Percentiles rank a stretch among this genome's conserved stretches.
These are phyloP conservation scores for Camellia oleifera DNA, from an alignment of 179 eudicot genomes.

Conservation along the genomic window DNA sequence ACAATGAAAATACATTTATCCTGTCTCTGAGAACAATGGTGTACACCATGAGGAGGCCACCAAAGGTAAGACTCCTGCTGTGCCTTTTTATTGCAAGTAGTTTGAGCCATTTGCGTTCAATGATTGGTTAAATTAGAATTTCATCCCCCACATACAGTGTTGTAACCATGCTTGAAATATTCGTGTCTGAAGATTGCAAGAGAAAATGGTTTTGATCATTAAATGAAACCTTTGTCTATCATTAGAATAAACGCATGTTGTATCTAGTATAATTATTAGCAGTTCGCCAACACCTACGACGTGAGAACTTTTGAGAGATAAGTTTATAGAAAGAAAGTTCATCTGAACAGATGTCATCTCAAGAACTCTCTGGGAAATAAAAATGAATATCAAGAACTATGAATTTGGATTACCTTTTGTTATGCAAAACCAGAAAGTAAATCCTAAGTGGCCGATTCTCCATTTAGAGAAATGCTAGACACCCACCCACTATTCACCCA, in stretches of 20 bases:
- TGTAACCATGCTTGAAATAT: neutral
- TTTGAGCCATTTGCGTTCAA: neutral
- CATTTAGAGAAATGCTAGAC: too few relatives aligned
- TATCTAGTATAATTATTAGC: neutral
- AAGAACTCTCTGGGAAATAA: too few relatives aligned
- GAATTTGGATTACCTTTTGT: too few relatives aligned
- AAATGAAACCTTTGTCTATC: neutral
- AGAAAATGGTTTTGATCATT: neutral
- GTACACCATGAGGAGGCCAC: constrained; percentile 59
- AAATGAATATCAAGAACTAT: too few relatives aligned
- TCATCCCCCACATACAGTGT: neutral
- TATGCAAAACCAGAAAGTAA: neutral
- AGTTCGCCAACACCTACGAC: neutral
- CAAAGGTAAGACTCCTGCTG: constrained; percentile 48
- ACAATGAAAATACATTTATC: constrained; percentile 54
- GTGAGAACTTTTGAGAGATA: neutral
- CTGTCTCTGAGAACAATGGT: constrained; percentile 72
- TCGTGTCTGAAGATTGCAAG: neutral
- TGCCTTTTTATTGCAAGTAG: neutral
- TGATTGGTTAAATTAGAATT: neutral
- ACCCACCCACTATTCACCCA: too few relatives aligned
- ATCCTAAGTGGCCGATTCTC: too few relatives aligned
- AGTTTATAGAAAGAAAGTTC: neutral
- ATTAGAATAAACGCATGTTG: neutral
- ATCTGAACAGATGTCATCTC: neutral